Evolutionary conservation across 495 filamentous ascomycete species (phyloP).

Genomic region (Daldinia decipiens): DNA sequence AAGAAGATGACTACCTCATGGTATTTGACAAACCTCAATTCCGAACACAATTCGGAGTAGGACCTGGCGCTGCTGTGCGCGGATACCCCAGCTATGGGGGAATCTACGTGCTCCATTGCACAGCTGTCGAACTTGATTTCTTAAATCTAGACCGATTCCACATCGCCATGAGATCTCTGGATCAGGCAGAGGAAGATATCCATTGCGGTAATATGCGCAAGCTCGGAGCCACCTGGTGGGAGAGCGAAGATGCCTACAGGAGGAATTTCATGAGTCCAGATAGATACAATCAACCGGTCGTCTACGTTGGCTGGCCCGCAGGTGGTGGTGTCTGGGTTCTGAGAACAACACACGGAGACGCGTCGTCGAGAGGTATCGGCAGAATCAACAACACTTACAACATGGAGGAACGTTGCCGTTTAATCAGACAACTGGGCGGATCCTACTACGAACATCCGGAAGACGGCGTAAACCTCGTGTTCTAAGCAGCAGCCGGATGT

Average conservation of each 20-base stretch:
- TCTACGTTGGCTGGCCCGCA: slow-evolving; percentile 37
- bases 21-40: slow-evolving; percentile 34
- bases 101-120: slow-evolving; percentile 38
- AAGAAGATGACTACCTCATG: slow-evolving; percentile 32
- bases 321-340: slow-evolving; percentile 43
- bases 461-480: slow-evolving; percentile 39
- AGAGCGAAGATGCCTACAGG: slow-evolving; percentile 37
- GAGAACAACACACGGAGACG: slow-evolving; percentile 28
- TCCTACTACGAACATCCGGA: slow-evolving; percentile 43
- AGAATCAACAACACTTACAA: slow-evolving; percentile 40
- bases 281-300: slow-evolving; percentile 26
- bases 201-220: slow-evolving; percentile 43
- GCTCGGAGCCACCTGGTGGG: slow-evolving; percentile 42
- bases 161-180: slow-evolving; percentile 32
- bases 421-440: slow-evolving; percentile 43
- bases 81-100: slow-evolving; percentile 43
- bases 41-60: slow-evolving; percentile 31
- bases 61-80: slow-evolving; percentile 35
- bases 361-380: slow-evolving; percentile 30
- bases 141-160: slow-evolving; percentile 35
- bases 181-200: slow-evolving; percentile 36
- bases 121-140: slow-evolving; percentile 40
- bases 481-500: neutral
- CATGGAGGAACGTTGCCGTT: slow-evolving; percentile 47
- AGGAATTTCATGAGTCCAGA: slow-evolving; percentile 25